Conservation (phyloP, 148 eudicot genomes). For the Cornus controversa region DNA sequence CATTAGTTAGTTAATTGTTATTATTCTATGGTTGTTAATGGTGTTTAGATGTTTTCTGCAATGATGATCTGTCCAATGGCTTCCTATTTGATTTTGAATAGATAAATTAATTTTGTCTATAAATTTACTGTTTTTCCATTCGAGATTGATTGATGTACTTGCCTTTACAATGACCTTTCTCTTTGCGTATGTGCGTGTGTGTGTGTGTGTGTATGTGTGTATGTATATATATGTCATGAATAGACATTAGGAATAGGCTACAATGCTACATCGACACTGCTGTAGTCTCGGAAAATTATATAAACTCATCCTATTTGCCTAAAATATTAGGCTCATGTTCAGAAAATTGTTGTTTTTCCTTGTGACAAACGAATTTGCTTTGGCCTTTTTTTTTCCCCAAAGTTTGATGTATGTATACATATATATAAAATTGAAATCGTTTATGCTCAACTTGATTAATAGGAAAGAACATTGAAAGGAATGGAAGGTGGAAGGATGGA, state of each 20-base stretch:
- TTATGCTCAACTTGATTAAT: no score
- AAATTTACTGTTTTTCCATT: neutral
- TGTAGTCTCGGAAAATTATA: neutral
- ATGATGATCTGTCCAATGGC: neutral
- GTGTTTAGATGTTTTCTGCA: neutral
- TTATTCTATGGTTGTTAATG: neutral
- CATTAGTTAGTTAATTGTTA: no score
- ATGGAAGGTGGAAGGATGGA: no score
- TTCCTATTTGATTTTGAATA: neutral
- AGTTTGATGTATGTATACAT: neutral
- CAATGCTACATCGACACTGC: no score
- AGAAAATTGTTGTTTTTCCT: neutral
- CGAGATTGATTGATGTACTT: neutral
- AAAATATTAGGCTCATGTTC: neutral
- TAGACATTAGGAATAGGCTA: no score
- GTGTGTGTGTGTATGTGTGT: neutral
- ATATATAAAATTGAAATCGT: no score
- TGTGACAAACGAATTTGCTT: neutral
- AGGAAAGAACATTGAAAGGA: no score
- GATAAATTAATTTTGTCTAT: no score
- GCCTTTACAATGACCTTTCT: neutral
- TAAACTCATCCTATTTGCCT: neutral
- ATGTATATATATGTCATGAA: no score
- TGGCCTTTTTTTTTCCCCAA: neutral
- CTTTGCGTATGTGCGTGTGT: no score